These are phyloP conservation scores for Carex scoparia DNA, from an alignment of 176 grass and related monocot species.

Conservation along the genomic window DNA sequence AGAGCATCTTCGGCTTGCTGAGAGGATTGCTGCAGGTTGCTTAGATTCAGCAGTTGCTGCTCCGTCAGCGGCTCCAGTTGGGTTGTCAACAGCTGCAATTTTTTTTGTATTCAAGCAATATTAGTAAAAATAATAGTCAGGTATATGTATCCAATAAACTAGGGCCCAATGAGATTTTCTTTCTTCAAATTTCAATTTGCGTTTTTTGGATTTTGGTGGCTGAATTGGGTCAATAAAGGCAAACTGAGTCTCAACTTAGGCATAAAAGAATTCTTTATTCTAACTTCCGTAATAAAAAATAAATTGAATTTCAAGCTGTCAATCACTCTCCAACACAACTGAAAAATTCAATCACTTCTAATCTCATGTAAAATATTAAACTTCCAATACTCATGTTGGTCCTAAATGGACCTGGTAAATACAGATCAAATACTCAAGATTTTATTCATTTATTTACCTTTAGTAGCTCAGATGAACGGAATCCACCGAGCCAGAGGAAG, in stretches of 20 bases:
- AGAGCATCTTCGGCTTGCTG: slow-evolving; percentile 97
- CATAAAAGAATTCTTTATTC: neutral
- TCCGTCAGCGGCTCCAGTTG: slow-evolving; percentile 96
- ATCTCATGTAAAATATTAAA: neutral
- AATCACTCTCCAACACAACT: neutral
- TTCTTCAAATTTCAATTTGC: neutral
- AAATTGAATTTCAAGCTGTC: neutral
- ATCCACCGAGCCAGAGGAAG: slow-evolving; percentile 93
- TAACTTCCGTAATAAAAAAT: neutral
- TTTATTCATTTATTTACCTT: slow-evolving; percentile 40
- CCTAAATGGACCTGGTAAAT: neutral
- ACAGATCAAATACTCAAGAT: neutral
- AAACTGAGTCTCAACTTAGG: neutral
- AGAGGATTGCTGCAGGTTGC: slow-evolving; percentile 82
- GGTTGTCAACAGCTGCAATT: slow-evolving; percentile 62
- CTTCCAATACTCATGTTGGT: neutral
- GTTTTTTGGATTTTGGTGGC: neutral
- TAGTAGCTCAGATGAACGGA: slow-evolving; percentile 84
- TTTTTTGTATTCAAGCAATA: neutral
- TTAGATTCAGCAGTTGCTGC: slow-evolving; percentile 61
- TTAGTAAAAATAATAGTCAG: neutral
- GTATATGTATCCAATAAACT: neutral
- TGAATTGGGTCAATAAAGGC: neutral
- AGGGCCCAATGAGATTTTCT: neutral
- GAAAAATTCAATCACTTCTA: neutral